Percentiles rank a stretch among this genome's conserved stretches.
Evolutionary conservation across 805 yeast genomes (phyloP).

Genomic region (Candida qinlingensis): DNA sequence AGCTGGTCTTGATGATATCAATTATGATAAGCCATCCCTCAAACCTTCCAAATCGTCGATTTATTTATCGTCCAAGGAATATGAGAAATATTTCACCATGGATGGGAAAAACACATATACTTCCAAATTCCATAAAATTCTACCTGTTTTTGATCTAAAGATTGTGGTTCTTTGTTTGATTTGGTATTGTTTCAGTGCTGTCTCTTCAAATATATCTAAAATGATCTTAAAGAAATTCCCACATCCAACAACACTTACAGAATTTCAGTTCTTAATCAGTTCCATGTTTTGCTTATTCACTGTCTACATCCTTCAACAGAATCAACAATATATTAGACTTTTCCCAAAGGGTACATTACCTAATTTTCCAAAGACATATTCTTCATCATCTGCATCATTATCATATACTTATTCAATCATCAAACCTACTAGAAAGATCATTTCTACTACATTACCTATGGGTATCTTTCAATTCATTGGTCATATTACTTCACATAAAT

Average conservation of each 20-base stretch:
- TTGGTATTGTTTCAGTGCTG: conserved; percentile 80
- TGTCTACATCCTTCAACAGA: conserved; percentile 34
- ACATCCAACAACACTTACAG: conserved; percentile 86
- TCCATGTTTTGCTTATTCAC: conserved; percentile 51
- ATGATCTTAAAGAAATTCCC: conserved; percentile 62
- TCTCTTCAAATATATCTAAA: conserved; percentile 79
- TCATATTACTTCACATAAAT: conserved; percentile 84
- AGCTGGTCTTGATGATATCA: not conserved
- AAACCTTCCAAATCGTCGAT: conserved; percentile 25
- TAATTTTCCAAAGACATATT: conserved; percentile 27
- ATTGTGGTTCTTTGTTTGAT: conserved; percentile 53
- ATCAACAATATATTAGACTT: conserved; percentile 21
- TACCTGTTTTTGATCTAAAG: conserved; percentile 35
- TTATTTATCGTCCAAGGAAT: conserved; percentile 19
- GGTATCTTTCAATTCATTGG: conserved; percentile 91
- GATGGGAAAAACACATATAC: conserved; percentile 13
- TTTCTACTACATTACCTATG: conserved; percentile 82
- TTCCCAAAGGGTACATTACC: conserved; percentile 52
- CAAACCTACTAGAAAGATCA: conserved; percentile 46
- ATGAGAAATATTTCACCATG: conserved; percentile 21
- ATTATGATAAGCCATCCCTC: conserved; percentile 4
- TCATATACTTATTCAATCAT: conserved; percentile 36
- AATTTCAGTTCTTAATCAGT: conserved; percentile 77
- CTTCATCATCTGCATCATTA: conserved; percentile 9
- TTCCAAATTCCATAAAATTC: conserved; percentile 8